phyloP scores from a whole-genome alignment of 305 asterid species.

The Petunia hybrid region DNA sequence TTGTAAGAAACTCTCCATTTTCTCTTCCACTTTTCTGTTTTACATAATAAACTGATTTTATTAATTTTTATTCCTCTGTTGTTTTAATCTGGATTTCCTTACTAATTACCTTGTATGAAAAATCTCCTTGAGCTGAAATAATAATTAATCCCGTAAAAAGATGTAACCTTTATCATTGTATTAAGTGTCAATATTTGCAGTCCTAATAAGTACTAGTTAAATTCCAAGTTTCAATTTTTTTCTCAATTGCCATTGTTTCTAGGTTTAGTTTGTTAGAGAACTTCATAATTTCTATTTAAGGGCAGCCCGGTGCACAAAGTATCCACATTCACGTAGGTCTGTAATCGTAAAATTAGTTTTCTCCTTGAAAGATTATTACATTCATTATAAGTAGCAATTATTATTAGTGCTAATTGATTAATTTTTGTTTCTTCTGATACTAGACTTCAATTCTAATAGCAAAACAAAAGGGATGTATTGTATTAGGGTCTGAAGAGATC shows the following conservation, averaged over 20 bases:
- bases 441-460: neutral
- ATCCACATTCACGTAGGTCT: neutral
- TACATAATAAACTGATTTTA: neutral
- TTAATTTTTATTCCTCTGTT: neutral
- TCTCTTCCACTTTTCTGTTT: neutral
- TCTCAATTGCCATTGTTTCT: neutral
- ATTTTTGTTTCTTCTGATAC: neutral
- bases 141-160: neutral
- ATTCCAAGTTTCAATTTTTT: neutral
- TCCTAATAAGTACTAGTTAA: neutral
- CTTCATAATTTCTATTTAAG: neutral
- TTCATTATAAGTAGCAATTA: neutral
- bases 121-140: neutral
- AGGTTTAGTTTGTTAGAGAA: constrained; percentile 9
- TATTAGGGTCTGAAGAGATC: neutral
- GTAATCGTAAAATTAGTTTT: neutral
- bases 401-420: neutral
- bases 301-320: too few relatives aligned
- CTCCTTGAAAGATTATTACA: neutral
- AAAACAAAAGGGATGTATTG: neutral
- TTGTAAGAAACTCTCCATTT: constrained; percentile 24
- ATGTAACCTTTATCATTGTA: neutral
- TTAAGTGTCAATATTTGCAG: neutral
- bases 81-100: neutral
- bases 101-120: neutral